A percentile compares a stretch with the other conserved stretches of the same genome.
These are phyloP conservation scores for Letharia lupina DNA, from an alignment of 495 filamentous ascomycete genomes.

Conservation along the genomic window DNA sequence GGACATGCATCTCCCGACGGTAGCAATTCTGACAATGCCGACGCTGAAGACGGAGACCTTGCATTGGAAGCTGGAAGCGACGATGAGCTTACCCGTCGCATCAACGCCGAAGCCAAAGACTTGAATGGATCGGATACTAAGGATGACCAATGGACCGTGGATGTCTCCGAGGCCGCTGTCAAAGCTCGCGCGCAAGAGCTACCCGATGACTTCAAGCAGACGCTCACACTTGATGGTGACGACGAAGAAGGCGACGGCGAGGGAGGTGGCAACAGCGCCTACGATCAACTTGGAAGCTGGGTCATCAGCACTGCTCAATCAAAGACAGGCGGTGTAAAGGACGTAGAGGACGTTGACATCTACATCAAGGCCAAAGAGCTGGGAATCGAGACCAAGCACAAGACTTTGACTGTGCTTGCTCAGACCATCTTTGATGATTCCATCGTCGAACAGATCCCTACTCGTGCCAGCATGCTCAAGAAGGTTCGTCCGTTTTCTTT, in stretches of 20 bases:
- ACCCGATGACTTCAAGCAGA: constrained; percentile 81
- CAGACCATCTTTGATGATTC: constrained; percentile 90
- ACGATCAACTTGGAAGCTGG: constrained; percentile 92
- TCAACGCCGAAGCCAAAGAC: constrained; percentile 71
- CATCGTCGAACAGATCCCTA: constrained; percentile 76
- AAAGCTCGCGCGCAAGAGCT: constrained; percentile 86
- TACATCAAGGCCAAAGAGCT: constrained; percentile 92
- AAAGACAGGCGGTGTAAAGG: constrained; percentile 56
- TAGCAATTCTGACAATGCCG: constrained; percentile 68
- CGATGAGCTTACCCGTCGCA: constrained; percentile 83
- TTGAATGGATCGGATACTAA: constrained; percentile 62
- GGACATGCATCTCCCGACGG: constrained; percentile 58
- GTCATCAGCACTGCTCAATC: constrained; percentile 65
- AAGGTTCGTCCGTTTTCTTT: constrained; percentile 45
- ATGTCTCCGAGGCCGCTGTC: constrained; percentile 90
- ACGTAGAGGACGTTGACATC: constrained; percentile 79
- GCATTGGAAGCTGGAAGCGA: constrained; percentile 74
- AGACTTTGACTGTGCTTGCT: constrained; percentile 81
- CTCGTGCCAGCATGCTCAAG: constrained; percentile 76
- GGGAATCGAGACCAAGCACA: constrained; percentile 91
- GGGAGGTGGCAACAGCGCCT: constrained; percentile 64
- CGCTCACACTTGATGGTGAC: constrained; percentile 66
- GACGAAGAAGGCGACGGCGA: constrained; percentile 78
- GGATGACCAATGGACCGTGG: constrained; percentile 89
- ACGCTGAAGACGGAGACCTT: constrained; percentile 60